Conservation (phyloP, 805 yeast species). For the Schwanniomyces sp. region DNA sequence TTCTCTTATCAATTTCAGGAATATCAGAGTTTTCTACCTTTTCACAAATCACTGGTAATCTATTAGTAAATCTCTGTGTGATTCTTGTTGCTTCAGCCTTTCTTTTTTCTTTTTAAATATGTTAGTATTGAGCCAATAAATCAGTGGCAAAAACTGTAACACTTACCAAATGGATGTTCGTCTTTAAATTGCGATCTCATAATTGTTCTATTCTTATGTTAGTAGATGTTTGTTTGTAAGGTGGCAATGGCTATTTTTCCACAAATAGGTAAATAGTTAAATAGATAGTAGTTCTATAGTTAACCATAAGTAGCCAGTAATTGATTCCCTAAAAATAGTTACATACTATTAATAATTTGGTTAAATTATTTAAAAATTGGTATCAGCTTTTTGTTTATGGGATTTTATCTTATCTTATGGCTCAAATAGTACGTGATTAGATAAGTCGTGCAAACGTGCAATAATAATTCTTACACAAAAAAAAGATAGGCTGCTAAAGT, state of each 20-base stretch:
- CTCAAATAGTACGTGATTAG: neutral
- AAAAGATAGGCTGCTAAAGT: neutral
- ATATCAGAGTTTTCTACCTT: constrained; percentile 95
- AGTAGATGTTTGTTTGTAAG: neutral
- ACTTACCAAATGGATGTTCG: constrained; percentile 91
- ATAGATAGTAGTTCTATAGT: neutral
- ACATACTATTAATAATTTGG: neutral
- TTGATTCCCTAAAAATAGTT: neutral
- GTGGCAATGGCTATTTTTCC: neutral
- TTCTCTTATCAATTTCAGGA: constrained; percentile 95
- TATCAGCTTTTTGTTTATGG: neutral
- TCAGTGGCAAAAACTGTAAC: neutral
- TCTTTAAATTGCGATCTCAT: constrained; percentile 95
- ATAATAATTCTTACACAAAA: neutral
- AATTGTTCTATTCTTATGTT: neutral
- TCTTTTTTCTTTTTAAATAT: constrained; percentile 63
- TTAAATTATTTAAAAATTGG: neutral
- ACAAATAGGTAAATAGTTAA: neutral
- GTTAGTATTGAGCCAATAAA: constrained; percentile 5
- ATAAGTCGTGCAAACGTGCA: neutral
- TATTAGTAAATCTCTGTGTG: constrained; percentile 81
- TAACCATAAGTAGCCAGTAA: neutral
- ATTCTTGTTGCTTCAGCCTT: constrained; percentile 93
- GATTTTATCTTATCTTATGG: constrained; percentile 1
- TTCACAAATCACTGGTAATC: constrained; percentile 97